Percentiles rank a stretch among this genome's conserved stretches.
Conservation (phyloP, 2,329 filamentous ascomycete species). For the Hymenoscyphus albidus region DNA sequence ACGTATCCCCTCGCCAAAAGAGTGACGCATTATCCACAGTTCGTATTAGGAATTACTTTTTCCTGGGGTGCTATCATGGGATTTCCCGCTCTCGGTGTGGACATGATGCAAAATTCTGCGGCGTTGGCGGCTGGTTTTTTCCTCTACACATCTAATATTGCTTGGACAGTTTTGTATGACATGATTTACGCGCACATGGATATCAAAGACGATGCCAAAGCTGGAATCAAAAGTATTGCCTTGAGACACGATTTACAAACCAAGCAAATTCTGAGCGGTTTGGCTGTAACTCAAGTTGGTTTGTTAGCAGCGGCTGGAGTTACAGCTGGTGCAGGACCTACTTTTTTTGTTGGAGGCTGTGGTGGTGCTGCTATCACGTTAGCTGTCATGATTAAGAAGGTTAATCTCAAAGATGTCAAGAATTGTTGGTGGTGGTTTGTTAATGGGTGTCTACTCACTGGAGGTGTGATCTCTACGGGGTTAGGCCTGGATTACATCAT, state of each 20-base stretch:
- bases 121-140: conserved; percentile 63
- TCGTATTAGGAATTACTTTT: conserved; percentile 78
- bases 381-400: conserved; percentile 63
- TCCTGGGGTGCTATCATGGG: conserved; percentile 88
- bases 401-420: conserved; percentile 61
- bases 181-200: conserved; percentile 96
- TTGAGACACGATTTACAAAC: conserved; percentile 74
- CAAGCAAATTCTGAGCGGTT: conserved; percentile 67
- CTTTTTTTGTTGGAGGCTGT: conserved; percentile 64
- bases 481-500: conserved; percentile 57
- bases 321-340: conserved; percentile 63
- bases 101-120: conserved; percentile 60
- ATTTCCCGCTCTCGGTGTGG: conserved; percentile 76
- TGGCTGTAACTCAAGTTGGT: conserved; percentile 65
- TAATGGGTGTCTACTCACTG: conserved; percentile 66
- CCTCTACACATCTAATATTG: conserved; percentile 73
- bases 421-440: conserved; percentile 77
- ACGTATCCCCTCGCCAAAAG: conserved; percentile 81
- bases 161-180: conserved; percentile 86
- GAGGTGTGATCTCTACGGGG: conserved; percentile 57
- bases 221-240: conserved; percentile 84
- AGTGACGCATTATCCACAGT: conserved; percentile 82
- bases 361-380: conserved; percentile 59
- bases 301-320: conserved; percentile 67
- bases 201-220: conserved; percentile 78